Evolutionary conservation across 2,329 filamentous ascomycete species (phyloP).

Genomic region (Paraphaeosphaeria minitans): DNA sequence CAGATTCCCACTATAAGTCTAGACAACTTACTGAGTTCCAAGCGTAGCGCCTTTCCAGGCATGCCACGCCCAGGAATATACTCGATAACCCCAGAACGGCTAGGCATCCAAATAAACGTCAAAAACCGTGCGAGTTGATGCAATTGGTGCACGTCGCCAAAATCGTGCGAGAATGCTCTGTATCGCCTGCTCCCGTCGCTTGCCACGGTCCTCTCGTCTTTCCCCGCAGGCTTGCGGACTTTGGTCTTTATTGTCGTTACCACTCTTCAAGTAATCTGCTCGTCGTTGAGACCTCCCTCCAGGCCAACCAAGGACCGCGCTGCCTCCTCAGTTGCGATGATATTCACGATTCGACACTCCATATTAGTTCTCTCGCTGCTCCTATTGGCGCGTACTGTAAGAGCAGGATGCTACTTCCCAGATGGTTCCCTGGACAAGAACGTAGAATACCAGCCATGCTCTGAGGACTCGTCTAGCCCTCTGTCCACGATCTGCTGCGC

Average conservation of each 20-base stretch:
- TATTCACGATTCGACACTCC: not conserved
- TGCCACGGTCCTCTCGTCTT: not conserved
- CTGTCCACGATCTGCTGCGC: slow-evolving; percentile 9
- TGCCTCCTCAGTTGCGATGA: not conserved
- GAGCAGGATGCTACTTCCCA: slow-evolving; percentile 7
- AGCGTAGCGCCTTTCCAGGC: not conserved
- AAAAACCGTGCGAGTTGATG: not conserved
- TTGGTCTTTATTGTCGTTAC: not conserved
- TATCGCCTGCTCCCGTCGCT: not conserved
- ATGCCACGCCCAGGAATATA: not conserved
- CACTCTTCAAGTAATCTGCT: not conserved
- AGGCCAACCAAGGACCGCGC: not conserved
- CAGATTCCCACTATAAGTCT: not conserved
- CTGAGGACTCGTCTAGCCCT: slow-evolving; percentile 2
- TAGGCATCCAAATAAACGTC: not conserved
- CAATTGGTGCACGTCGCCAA: not conserved
- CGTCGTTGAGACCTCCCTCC: not conserved
- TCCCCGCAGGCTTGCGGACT: not conserved
- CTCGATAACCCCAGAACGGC: not conserved
- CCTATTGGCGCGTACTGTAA: not conserved
- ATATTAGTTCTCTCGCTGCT: not conserved
- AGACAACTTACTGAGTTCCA: not conserved
- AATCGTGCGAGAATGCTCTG: not conserved
- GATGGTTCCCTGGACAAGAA: slow-evolving; percentile 8
- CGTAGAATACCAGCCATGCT: slow-evolving; percentile 11